Evolutionary conservation across 2,329 filamentous ascomycete species (phyloP).

Genomic region (Didymella keratinophila): DNA sequence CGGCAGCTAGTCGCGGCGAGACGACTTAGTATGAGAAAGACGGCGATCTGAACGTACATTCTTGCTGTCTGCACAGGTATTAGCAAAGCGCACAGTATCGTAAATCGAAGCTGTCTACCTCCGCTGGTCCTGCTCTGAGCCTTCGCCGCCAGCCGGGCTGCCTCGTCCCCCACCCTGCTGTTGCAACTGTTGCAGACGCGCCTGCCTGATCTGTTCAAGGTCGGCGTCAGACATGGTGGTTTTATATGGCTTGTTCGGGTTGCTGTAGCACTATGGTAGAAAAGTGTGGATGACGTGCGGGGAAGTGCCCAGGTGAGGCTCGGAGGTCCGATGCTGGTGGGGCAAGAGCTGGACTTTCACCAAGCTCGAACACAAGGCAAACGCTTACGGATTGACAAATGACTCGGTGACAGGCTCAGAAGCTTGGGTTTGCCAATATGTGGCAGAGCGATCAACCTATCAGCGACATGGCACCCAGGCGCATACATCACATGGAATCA

Average conservation of each 20-base stretch:
- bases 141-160: slow-evolving; percentile 50
- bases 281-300: slow-evolving; percentile 16
- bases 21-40: too few species aligned
- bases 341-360: slow-evolving; percentile 4
- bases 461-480: too few species aligned
- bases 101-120: slow-evolving; percentile 34
- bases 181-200: slow-evolving; percentile 92
- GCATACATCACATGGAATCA: background rate
- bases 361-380: background rate
- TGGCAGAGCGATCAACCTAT: too few species aligned
- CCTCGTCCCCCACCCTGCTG: slow-evolving; percentile 66
- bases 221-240: slow-evolving; percentile 69
- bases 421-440: too few species aligned
- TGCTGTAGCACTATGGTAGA: too few species aligned
- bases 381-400: too few species aligned
- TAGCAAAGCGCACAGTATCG: slow-evolving; percentile 24
- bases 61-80: slow-evolving; percentile 29
- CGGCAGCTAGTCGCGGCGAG: too few species aligned
- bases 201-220: slow-evolving; percentile 85
- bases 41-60: slow-evolving; percentile 17
- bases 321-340: slow-evolving; percentile 17
- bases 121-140: slow-evolving; percentile 62
- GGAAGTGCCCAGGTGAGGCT: slow-evolving; percentile 16
- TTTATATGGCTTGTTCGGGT: slow-evolving; percentile 8
- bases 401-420: too few species aligned